A percentile compares a stretch with the other conserved stretches of the same genome.
Conservation (phyloP, 1,139 yeast genomes). For the Suhomyces bokatorum region DNA sequence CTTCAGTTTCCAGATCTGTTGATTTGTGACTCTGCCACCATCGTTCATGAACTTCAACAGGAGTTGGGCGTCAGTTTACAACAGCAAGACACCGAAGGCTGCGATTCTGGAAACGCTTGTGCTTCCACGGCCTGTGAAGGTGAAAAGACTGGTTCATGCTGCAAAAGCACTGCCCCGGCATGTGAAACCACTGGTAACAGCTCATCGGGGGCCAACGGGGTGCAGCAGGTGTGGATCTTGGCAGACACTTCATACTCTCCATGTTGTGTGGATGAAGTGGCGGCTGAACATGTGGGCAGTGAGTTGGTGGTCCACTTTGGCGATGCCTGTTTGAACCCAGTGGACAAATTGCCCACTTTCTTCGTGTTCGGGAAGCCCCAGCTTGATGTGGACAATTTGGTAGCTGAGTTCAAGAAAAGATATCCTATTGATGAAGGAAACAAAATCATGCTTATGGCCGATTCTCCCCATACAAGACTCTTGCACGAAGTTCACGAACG, state of each 20-base stretch:
- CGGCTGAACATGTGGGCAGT: constrained; percentile 88
- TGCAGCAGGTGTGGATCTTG: constrained; percentile 60
- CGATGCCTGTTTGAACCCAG: constrained; percentile 86
- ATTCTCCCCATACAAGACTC: constrained; percentile 56
- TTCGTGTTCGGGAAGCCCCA: constrained; percentile 75
- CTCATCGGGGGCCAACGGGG: not conserved
- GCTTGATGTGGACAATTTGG: constrained; percentile 37
- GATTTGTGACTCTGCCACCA: constrained; percentile 74
- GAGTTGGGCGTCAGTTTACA: constrained; percentile 18
- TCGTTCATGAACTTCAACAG: constrained; percentile 52
- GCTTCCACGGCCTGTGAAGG: too few species aligned
- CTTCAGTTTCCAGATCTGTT: constrained; percentile 87
- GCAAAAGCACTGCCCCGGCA: not conserved
- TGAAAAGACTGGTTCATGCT: not conserved
- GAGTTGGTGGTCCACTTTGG: constrained; percentile 92
- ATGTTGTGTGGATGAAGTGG: constrained; percentile 96
- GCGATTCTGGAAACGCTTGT: not conserved
- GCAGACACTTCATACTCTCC: constrained; percentile 97
- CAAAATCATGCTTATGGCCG: constrained; percentile 63
- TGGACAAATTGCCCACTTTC: constrained; percentile 67
- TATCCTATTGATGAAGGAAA: constrained; percentile 29
- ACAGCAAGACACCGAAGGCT: not conserved
- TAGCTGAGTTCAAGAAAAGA: constrained; percentile 36
- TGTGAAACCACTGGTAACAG: not conserved
- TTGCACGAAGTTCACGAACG: constrained; percentile 34